Evolutionary conservation across 805 yeast genomes (phyloP), one percentile per base, ranked within the genome.

Genomic region (Metschnikowia borealis): DNA sequence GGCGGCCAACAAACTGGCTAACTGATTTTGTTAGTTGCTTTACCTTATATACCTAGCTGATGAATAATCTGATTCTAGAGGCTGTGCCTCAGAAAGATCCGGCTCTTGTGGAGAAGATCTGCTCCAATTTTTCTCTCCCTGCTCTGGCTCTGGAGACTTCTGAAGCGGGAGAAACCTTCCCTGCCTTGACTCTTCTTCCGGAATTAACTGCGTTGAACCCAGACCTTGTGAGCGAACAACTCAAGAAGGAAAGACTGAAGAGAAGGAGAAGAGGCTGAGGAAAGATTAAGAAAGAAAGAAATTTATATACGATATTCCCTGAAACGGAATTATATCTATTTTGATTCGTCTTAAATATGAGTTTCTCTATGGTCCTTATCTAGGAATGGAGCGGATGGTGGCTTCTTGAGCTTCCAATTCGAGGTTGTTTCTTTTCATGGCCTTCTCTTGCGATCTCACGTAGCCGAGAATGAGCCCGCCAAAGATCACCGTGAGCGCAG

Each of bases 331-430:
- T 26, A 8, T 20, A 37, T 37, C 29, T 26, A 26, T 26, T 8
- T 10, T 26, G 29, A 10, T 26, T 26, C 5, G 29, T 26, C 29
- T 26, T 8, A 26, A 26, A 26, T 32, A 7, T 33, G 18, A 34
- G 6, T 39, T 11, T 17, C 34, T 26, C 33, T 14, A 37, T 38
- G 14, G 32, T 18, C 8, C 6, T 26, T 33, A 39, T 38, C 68
- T 67, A 5, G 83, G 83, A 44, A 81, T 66, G 17, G 68, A 72
- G 49, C 73, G 61, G 20, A 69, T 71, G 13, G 79, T 73, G 26
- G 87, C 87, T 43, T 71, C 74, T 58, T 79, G 80, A 3, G 92
- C 91, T 59, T 85, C 90, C 36, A 69, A 64, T 55, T 84, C 85
- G 39, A 86, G 65, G 44, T 69, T 74, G 44, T 71, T 70, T 58